Conservation (phyloP, 202 grass and related monocot species). For the Saccharum hybrid region DNA sequence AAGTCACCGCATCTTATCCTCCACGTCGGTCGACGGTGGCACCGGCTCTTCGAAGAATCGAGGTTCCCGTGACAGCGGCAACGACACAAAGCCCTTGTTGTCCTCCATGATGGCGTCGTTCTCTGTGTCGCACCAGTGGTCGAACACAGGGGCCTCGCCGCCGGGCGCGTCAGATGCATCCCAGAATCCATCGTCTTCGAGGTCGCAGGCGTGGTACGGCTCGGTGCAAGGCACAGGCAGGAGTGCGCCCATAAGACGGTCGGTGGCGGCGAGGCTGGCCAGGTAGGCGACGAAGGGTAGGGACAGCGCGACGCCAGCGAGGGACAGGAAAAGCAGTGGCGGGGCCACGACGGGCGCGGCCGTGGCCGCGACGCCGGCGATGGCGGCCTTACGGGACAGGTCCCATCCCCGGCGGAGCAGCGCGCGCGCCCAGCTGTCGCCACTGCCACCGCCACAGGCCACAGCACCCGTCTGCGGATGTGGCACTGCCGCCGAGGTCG, state of each 20-base stretch:
- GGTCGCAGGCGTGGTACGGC: background rate
- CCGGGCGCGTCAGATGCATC: background rate
- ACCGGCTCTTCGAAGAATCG: background rate
- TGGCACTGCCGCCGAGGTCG: background rate
- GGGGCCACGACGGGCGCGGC: conserved; percentile 63
- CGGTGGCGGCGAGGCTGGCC: conserved; percentile 53
- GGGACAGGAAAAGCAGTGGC: conserved; percentile 49
- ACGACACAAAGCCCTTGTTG: background rate
- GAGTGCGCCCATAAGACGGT: conserved; percentile 62
- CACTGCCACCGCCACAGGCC: background rate
- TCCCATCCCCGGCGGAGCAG: conserved; percentile 55
- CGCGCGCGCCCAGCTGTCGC: conserved; percentile 15
- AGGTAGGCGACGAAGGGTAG: conserved; percentile 71
- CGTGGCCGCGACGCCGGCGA: conserved; percentile 47
- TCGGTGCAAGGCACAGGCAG: conserved; percentile 24
- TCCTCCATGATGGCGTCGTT: background rate
- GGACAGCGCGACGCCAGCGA: conserved; percentile 62
- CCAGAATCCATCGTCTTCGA: conserved; percentile 23
- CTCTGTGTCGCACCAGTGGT: background rate
- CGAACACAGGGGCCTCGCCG: background rate
- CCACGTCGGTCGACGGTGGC: background rate
- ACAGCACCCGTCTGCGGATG: background rate
- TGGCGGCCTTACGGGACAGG: conserved; percentile 52
- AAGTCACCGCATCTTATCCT: background rate
- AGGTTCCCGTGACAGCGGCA: conserved; percentile 17